Evolutionary conservation across 768 basidiomycete species (phyloP).

Genomic region (Fistulinella prunicolor): DNA sequence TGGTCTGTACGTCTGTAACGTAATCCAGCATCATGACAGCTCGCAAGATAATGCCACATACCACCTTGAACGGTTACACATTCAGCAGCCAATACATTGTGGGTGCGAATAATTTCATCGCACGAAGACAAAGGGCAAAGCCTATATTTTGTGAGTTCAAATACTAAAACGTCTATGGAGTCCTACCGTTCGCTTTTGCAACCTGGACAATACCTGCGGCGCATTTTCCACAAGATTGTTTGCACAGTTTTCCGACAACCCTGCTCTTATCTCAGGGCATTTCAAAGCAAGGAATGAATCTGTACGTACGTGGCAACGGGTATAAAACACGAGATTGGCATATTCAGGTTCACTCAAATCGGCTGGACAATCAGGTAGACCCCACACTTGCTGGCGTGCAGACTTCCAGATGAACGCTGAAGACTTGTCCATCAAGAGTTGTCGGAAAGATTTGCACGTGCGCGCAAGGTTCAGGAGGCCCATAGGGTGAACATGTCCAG

Average conservation of each 20-base stretch:
- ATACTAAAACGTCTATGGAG: background rate
- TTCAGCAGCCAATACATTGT: too few species aligned
- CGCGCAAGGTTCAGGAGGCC: background rate
- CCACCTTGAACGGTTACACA: background rate
- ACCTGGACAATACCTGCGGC: background rate
- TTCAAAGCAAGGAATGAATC: too few species aligned
- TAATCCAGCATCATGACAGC: background rate
- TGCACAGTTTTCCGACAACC: background rate
- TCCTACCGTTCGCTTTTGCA: background rate
- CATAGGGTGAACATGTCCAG: conserved; percentile 7
- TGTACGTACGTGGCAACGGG: too few species aligned
- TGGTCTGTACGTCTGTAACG: background rate
- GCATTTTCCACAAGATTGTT: background rate
- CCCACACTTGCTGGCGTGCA: background rate
- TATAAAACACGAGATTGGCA: background rate
- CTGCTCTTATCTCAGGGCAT: background rate
- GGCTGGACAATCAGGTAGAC: background rate
- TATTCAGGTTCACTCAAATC: background rate
- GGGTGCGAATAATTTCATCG: too few species aligned
- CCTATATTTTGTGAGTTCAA: background rate
- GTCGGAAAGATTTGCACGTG: background rate
- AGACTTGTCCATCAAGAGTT: background rate
- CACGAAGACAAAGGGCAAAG: too few species aligned
- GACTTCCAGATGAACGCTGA: background rate
- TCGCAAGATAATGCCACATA: background rate